A percentile compares a stretch with the other conserved stretches of the same genome.
Evolutionary conservation across 208 protist genomes (phyloP).

Genomic region (Phytomonas francai): DNA sequence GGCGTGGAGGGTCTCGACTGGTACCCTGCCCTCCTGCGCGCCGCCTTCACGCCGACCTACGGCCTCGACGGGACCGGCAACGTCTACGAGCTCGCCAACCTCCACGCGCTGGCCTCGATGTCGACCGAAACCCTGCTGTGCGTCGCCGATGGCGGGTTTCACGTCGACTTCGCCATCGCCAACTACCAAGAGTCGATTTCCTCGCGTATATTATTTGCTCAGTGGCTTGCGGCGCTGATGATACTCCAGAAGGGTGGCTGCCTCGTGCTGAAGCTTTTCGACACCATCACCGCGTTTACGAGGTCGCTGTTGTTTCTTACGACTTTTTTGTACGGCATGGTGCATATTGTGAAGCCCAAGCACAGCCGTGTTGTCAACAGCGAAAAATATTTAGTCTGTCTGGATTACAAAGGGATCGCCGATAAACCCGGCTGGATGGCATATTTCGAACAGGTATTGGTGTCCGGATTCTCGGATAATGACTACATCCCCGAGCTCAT

Average conservation of each 20-base stretch:
- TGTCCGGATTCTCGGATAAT: constrained; percentile 50
- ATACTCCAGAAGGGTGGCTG: constrained; percentile 52
- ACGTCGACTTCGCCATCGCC: constrained; percentile 48
- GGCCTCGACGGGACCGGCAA: constrained; percentile 82
- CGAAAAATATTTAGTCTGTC: constrained; percentile 83
- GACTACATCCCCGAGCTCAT: constrained; percentile 53
- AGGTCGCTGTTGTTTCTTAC: constrained; percentile 69
- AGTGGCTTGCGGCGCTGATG: constrained; percentile 77
- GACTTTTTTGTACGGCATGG: constrained; percentile 71
- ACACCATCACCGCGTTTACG: constrained; percentile 83
- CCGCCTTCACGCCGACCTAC: constrained; percentile 60
- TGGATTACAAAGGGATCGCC: constrained; percentile 32
- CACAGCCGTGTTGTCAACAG: constrained; percentile 89
- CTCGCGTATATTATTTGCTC: constrained; percentile 73
- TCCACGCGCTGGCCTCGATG: constrained; percentile 60
- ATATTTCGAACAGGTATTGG: constrained; percentile 50
- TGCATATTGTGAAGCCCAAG: constrained; percentile 86
- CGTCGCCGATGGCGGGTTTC: constrained; percentile 90
- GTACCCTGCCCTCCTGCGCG: constrained; percentile 57
- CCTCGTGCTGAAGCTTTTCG: constrained; percentile 88
- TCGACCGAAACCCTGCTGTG: constrained; percentile 37
- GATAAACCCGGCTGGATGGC: constrained; percentile 30
- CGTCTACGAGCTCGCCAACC: constrained; percentile 71
- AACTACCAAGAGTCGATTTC: constrained; percentile 89
- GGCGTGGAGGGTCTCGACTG: constrained; percentile 62